Evolutionary conservation across 371 early-diverging fungal species (phyloP), one percentile per base, ranked within the genome.

Genomic region (Mucor lusitanicus): DNA sequence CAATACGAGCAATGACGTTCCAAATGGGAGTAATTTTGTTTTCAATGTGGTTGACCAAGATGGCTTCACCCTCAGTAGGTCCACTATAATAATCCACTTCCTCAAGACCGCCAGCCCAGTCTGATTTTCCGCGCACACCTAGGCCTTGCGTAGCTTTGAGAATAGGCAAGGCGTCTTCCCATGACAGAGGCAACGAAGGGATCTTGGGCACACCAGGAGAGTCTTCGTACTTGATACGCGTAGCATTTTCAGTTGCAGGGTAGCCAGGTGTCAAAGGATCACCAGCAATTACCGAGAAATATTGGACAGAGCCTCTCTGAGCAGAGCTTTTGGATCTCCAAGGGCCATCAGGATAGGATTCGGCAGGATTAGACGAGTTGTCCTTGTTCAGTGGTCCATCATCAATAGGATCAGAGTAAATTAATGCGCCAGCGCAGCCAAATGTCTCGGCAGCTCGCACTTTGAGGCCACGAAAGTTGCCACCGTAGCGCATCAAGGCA

Each of bases 261-360:
- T 78, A 82, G 8, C 87, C 88, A 11, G 91, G 91, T 2, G 91
- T 91, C 7, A 90, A 75, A 0, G 91, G 89, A 68, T 91, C 91
- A 3, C 91, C 91, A 0, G 88, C 72, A 32, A 80, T 70, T 3
- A 86, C 37, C 1, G 81, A 73, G 6, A 86, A 44, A 25, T 79
- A 85, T 65, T 78, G 81, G 1, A 88, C 90, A 0, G 87, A 83
- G n/a, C 90, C 91, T 12, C 91, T 81, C 62, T 89, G 89, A 27
- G 85, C 80, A n/a, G 87, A 88, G 25, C 85, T 82, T 17, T 74
- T 70, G 7, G 90, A 84, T 1, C 89, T 82, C 88, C 87, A 90
- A 5, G 89, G 90, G 0, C 89, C 91, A 7, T 84, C 81, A 0
- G 91, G 91, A 40, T 91, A 91, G 15, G 85, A 84, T 9, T 77